Base-by-base conservation (phyloP, 306 rosid species). In the Clitoria ternatea region DNA sequence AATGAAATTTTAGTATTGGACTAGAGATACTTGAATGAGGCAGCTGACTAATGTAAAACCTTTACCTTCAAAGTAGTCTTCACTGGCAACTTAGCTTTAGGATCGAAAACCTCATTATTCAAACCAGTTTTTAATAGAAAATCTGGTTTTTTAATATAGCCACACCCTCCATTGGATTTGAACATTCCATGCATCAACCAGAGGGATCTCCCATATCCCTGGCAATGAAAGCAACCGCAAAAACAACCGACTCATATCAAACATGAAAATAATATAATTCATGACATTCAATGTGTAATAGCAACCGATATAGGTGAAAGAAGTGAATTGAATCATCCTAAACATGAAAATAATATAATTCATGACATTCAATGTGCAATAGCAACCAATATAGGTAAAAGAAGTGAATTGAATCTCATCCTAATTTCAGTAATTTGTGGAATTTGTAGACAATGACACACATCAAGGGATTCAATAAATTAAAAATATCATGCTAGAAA, bases 141-240 rank as follows among this genome's bases (percentile, higher is more conserved):
- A 35, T 91, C 96, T 37, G 99, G 99, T 83, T 95, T 95, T 84
- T 89, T 95, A 66, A 95, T 88, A 69, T 89, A 95, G 45, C 99
- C 99, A 36, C 99, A 95, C 61, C 89, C 86, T 44, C 96, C 96
- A 66, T 95, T 91, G 78, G 97, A 88, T 86, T 77, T 89, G 83
- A 95, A 95, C 97, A 95, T 95, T 52, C 99, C 99, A 26, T 95
- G 88, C 99, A 95, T 95, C 89, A 91, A 55, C 97, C 99, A 91
- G 43, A 95, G 91, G 37, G 97, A 86, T 84, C 99, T 91, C 45
- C 99, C 99, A 79, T 87, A 17, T 12, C 99, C 99, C 99, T 95
- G 67, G 74, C 64, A 69, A 81, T 39, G 79, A 22, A 67, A 59
- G 18, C 79, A 76, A 57, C 42, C 70, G 56, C 40, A 50, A 24